These are phyloP conservation scores for Neoscytalidium dimidiatum DNA, from an alignment of 2,329 filamentous ascomycete species.

Conservation along the genomic window DNA sequence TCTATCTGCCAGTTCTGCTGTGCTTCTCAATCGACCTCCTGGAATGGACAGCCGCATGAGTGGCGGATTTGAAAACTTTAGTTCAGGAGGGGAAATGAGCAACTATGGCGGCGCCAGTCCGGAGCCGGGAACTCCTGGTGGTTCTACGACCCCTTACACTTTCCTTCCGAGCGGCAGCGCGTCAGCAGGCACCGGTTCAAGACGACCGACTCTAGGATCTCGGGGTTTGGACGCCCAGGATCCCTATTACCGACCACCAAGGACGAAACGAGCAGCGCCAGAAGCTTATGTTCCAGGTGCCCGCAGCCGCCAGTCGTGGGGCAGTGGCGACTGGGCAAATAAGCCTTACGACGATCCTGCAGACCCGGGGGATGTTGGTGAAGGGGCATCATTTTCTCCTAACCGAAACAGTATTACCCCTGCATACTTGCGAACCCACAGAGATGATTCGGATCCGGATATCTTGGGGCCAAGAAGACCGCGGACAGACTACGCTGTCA, in stretches of 20 bases:
- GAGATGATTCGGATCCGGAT: constrained; percentile 56
- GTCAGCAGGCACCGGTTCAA: constrained; percentile 44
- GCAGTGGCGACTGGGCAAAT: constrained; percentile 50
- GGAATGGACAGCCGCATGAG: constrained; percentile 34
- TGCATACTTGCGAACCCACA: constrained; percentile 54
- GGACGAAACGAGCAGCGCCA: constrained; percentile 64
- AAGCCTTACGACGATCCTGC: constrained; percentile 48
- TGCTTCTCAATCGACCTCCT: constrained; percentile 49
- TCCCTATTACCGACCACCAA: constrained; percentile 86
- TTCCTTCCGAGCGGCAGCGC: constrained; percentile 61
- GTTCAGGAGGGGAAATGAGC: constrained; percentile 52
- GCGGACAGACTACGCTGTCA: constrained; percentile 83
- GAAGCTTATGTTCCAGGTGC: constrained; percentile 47
- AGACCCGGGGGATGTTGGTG: constrained; percentile 33
- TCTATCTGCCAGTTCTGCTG: constrained; percentile 62
- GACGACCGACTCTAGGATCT: constrained; percentile 38
- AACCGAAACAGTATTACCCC: constrained; percentile 38
- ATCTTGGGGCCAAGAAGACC: constrained; percentile 54
- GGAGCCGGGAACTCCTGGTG: constrained; percentile 72
- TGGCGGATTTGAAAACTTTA: constrained; percentile 55
- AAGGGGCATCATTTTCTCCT: constrained; percentile 34
- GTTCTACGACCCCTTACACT: constrained; percentile 71
- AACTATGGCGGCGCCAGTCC: constrained; percentile 62
- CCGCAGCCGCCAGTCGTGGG: constrained; percentile 48
- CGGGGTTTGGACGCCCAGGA: constrained; percentile 53